Base-by-base conservation (phyloP, 163 green algal species). In the Smithsoniella earleae region DNA sequence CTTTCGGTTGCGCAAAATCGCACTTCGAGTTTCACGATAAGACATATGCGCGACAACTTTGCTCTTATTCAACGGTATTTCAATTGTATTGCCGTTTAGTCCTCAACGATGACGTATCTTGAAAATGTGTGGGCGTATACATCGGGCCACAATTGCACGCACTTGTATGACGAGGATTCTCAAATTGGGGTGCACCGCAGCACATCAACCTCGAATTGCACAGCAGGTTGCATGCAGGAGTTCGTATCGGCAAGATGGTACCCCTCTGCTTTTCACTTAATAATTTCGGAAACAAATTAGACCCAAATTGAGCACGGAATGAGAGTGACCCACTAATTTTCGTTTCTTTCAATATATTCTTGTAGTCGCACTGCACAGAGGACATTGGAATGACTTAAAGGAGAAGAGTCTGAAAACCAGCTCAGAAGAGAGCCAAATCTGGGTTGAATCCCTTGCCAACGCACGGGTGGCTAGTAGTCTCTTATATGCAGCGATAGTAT, bases 11-110 rank as follows among this genome's bases (percentile, higher is more conserved):
- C 22, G 1, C 10, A 13, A 69, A 0, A 69, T 16, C 58, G n/a
- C 16, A 69, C 58, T 30, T 69, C 58, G 38, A 0, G 34, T 36
- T 69, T 69, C 58, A 45, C 58, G 31, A 31, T 38, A 69, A 18
- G n/a, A 38, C 58, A 69, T 69, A 10, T 69, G 20, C n/a, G 20
- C 5, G 58, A 69, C 3, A n/a, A 20, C 13, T 16, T 13, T 30
- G 52, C 52, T 49, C 40, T 49, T 49, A 49, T 27, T 54, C 13
- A 27, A 64, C 49, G 33, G 49, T 27, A 0, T 64, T 10, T 64
- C 49, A 25, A 27, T 64, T 64, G 33, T 27, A 13, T 54, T 54
- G 44, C 44, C 20, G 20, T 20, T 20, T 18, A 25, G 20, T 18
- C 44, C 18, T 13, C 52, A 65, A 65, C 8, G 20, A n/a, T 1